Conservation (phyloP, 768 basidiomycete species). For the Podaxis mareebaensis region DNA sequence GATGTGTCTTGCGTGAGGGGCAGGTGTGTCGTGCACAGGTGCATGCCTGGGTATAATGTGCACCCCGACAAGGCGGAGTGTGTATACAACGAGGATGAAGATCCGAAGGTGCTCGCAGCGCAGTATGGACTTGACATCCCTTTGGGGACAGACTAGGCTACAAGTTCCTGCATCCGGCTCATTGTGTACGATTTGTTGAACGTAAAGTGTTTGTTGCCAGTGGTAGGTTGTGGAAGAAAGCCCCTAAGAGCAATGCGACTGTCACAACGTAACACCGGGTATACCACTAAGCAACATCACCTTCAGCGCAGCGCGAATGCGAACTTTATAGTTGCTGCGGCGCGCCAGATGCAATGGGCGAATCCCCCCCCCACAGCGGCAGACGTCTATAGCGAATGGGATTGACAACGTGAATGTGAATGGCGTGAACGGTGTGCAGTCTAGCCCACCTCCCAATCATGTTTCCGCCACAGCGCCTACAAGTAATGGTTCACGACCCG, state of each 20-base stretch:
- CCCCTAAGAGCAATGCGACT: too few relatives aligned
- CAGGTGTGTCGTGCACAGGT: conserved; percentile 44
- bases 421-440: conserved; percentile 28
- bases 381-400: conserved; percentile 33
- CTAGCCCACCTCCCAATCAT: conserved; percentile 37
- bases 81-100: conserved; percentile 25
- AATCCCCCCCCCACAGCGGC: conserved; percentile 33
- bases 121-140: conserved; percentile 26
- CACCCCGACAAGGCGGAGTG: background rate
- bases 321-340: conserved; percentile 41
- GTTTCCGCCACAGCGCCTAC: conserved; percentile 52
- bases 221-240: too few relatives aligned
- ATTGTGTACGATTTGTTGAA: too few relatives aligned
- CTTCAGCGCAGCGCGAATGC: conserved; percentile 20
- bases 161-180: too few relatives aligned
- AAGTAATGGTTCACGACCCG: conserved; percentile 54
- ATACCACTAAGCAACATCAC: background rate
- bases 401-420: background rate
- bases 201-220: too few relatives aligned
- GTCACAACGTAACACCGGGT: background rate
- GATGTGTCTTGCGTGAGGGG: conserved; percentile 50
- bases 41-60: conserved; percentile 41
- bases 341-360: conserved; percentile 40
- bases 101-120: conserved; percentile 25
- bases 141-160: background rate